Evolutionary conservation across 2,329 filamentous ascomycete genomes (phyloP), one percentile per base, ranked within the genome.

Genomic region (Grosmannia huntii): DNA sequence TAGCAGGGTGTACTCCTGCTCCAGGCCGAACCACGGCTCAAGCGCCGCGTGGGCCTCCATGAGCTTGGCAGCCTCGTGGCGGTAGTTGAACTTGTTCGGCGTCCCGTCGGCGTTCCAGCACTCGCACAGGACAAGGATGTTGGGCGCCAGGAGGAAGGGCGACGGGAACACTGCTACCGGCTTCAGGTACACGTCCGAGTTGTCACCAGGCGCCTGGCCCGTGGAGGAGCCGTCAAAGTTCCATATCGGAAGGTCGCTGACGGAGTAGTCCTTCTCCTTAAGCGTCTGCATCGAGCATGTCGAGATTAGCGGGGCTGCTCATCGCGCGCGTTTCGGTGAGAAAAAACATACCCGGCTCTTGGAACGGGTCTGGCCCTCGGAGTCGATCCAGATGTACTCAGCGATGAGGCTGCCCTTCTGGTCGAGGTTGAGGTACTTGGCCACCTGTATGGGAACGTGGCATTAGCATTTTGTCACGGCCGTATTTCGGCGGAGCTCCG

Each of bases 11-110:
- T 97, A 97, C 76, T 96, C 92, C 74, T 96, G 92, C 73, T 96
- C 92, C 21, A 99, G 85, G 75, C 94, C 94, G 75, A 97, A 99
- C 94, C 92, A 97, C 70, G 94, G 91, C 72, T 87, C 80, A 68
- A 92, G 86, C 59, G 84, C 78, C 72, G 85, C 85, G 74, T 96
- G 85, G 63, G 85, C 81, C 74, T 94, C 84, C 89, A 97, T 95
- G 68, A 96, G 80, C 74, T 94, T 87, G 70, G 83, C 83, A 69
- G 85, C 87, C 69, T 97, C 92, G 72, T 96, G 87, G 66, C 94
- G 89, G 85, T 86, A 89, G 87, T 99, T 99, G 87, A 83, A 97
- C 76, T 95, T 91, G 85, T 97, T 99, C 75, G 94, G 94, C 63
- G 85, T 90, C 70, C 90, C 91, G 75, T 96, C 91, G 64, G 88